A percentile compares a stretch with the other conserved stretches of the same genome.
Evolutionary conservation across 306 rosid genomes (phyloP).

Genomic region (Alnus glutinosa): DNA sequence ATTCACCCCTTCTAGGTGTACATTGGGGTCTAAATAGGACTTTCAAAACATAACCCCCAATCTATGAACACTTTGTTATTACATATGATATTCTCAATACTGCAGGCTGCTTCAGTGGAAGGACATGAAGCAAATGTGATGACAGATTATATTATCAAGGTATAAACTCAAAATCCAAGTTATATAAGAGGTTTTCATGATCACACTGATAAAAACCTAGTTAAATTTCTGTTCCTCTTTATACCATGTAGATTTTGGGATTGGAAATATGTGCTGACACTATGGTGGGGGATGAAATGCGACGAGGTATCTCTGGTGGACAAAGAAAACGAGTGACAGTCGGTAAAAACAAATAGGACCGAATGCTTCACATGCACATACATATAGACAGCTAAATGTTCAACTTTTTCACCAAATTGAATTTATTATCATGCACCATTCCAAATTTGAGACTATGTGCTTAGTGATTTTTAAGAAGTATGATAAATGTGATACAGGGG

Average conservation of each 20-base stretch:
- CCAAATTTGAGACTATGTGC: background rate
- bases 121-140: slow-evolving; percentile 41
- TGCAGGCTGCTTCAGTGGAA: slow-evolving; percentile 49
- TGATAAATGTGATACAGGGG: slow-evolving; percentile 27
- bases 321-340: slow-evolving; percentile 48
- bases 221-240: background rate
- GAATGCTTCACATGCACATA: too few species aligned
- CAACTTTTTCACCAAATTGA: background rate
- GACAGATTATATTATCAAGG: slow-evolving; percentile 51
- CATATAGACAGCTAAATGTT: background rate
- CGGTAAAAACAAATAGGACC: slow-evolving; percentile 22
- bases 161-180: slow-evolving; percentile 6
- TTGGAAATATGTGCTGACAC: slow-evolving; percentile 53
- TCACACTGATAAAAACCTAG: too few species aligned
- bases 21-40: too few species aligned
- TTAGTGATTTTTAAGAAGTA: background rate
- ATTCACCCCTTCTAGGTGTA: too few species aligned
- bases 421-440: too few species aligned
- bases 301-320: slow-evolving; percentile 49
- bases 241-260: slow-evolving; percentile 40
- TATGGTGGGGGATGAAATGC: slow-evolving; percentile 52
- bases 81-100: background rate
- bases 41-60: too few species aligned
- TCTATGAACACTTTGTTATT: too few species aligned
- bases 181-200: too few species aligned